A percentile compares a stretch with the other conserved stretches of the same genome.
These are phyloP conservation scores for Fusarium oligoseptatum DNA, from an alignment of 2,329 filamentous ascomycete genomes.

Conservation along the genomic window DNA sequence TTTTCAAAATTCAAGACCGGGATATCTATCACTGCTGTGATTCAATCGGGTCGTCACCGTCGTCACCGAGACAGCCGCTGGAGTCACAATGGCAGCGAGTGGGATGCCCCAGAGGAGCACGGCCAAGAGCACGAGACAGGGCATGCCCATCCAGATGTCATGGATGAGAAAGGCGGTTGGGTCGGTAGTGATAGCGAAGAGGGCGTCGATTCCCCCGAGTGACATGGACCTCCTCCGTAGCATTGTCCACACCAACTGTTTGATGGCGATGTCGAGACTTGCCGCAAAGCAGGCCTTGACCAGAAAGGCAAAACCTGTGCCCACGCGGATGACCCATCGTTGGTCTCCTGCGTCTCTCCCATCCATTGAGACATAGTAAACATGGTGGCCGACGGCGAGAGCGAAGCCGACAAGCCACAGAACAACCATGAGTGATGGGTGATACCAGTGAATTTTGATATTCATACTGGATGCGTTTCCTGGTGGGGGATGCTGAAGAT, in stretches of 20 bases:
- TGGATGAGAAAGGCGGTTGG: background rate
- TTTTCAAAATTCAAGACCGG: background rate
- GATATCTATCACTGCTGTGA: background rate
- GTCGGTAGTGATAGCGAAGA: background rate
- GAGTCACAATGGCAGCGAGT: background rate
- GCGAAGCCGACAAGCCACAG: background rate
- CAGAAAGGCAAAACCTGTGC: background rate
- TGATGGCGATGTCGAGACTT: background rate
- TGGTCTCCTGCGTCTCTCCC: background rate
- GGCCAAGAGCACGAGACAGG: background rate
- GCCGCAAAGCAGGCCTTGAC: background rate
- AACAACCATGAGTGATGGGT: background rate
- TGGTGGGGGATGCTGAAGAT: too few species aligned
- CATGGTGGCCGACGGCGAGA: background rate
- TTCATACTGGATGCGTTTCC: too few species aligned
- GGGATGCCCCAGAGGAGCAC: background rate
- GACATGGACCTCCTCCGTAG: background rate
- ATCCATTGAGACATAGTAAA: background rate
- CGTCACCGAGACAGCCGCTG: background rate
- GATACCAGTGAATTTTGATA: background rate
- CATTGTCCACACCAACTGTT: background rate
- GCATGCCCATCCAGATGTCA: background rate
- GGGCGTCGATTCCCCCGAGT: background rate
- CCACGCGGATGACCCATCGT: background rate
- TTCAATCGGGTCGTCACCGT: background rate